Evolutionary conservation across 106 monocot species (phyloP).

Genomic region (Allium cepa): DNA sequence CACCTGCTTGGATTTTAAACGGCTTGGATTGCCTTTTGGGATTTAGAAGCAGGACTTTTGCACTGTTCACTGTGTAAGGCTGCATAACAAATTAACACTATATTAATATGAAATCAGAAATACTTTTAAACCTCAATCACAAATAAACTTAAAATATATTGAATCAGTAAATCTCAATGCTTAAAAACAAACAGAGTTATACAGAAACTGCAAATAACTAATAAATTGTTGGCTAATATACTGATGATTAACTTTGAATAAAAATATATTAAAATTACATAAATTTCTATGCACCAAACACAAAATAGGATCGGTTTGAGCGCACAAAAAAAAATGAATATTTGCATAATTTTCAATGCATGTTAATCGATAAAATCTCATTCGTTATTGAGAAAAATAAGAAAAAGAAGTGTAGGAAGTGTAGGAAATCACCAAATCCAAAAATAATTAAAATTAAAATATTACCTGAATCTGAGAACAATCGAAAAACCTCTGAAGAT

Average conservation of each 20-base stretch:
- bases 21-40: constrained; percentile 30
- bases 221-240: too few relatives aligned
- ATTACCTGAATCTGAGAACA: constrained; percentile 49
- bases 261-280: neutral
- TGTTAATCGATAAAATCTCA: neutral
- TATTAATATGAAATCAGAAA: neutral
- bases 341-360: too few relatives aligned
- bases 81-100: neutral
- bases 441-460: neutral
- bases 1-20: neutral
- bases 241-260: too few relatives aligned
- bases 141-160: neutral
- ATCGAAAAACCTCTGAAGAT: constrained; percentile 41
- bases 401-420: neutral
- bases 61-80: constrained; percentile 42
- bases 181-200: neutral
- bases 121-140: neutral
- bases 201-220: too few relatives aligned
- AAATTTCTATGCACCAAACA: neutral
- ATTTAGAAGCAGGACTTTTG: constrained; percentile 46
- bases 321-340: neutral
- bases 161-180: neutral
- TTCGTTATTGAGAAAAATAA: neutral
- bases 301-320: neutral
- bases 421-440: neutral